Percentiles rank a stretch among this genome's conserved stretches.
Conservation (phyloP, 148 eudicot genomes). For the Rhododendron griersonianum region DNA sequence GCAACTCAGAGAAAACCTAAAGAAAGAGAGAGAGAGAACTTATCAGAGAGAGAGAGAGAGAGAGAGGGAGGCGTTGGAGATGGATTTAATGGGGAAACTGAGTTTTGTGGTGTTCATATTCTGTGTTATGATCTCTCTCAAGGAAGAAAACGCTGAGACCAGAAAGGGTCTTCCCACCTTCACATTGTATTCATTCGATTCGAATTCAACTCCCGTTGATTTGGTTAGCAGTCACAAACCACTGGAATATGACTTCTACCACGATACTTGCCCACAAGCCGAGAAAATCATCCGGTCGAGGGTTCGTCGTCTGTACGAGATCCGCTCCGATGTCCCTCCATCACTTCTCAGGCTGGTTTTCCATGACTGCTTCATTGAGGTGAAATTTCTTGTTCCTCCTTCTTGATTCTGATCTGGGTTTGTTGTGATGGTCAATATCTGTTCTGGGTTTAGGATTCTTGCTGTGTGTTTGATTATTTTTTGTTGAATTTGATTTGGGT, state of each 20-base stretch:
- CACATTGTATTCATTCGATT: neutral
- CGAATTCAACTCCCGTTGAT: neutral
- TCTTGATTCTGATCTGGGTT: neutral
- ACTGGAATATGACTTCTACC: constrained; percentile 48
- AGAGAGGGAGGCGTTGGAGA: neutral
- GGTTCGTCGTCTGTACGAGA: constrained; percentile 20
- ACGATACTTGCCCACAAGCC: constrained; percentile 43
- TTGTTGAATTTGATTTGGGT: neutral
- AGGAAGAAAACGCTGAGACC: constrained; percentile 22
- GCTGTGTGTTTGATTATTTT: neutral
- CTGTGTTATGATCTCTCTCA: constrained; percentile 28
- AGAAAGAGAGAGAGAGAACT: no score
- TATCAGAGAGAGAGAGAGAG: neutral
- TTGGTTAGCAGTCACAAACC: neutral
- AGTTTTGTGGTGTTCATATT: constrained; percentile 25
- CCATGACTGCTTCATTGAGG: constrained; percentile 40
- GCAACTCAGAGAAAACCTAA: neutral
- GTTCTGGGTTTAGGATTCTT: neutral
- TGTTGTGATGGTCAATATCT: neutral
- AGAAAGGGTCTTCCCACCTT: neutral
- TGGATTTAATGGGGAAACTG: constrained; percentile 28
- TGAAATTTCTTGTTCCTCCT: neutral
- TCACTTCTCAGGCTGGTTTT: constrained; percentile 54
- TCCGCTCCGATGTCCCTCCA: constrained; percentile 30
- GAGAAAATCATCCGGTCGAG: constrained; percentile 38